Evolutionary conservation across 2,329 filamentous ascomycete species (phyloP).

Genomic region (Parafenestella ontariensis): DNA sequence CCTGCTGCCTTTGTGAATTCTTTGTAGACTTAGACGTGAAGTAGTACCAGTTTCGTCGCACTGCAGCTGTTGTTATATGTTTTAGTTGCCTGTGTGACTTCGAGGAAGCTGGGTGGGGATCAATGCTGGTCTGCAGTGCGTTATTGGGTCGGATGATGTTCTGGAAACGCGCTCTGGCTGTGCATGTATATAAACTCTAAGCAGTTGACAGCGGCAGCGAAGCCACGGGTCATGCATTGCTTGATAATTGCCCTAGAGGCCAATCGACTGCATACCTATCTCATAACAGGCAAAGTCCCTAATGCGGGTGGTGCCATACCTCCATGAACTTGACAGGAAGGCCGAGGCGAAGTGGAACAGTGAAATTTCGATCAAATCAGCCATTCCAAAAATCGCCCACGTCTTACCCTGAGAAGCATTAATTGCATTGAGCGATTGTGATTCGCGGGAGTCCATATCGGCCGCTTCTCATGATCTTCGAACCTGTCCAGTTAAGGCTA

Average conservation of each 20-base stretch:
- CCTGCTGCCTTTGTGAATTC: neutral
- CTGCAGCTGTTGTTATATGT: constrained; percentile 12
- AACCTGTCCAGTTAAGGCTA: constrained; percentile 15
- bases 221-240: constrained; percentile 18
- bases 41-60: constrained; percentile 7
- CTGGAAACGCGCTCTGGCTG: constrained; percentile 2
- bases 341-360: neutral
- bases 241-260: constrained; percentile 23
- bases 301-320: constrained; percentile 10
- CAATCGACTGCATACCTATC: constrained; percentile 11
- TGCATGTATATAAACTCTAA: constrained; percentile 15
- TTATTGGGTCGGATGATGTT: constrained; percentile 1
- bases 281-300: constrained; percentile 18
- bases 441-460: constrained; percentile 10
- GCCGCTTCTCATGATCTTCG: constrained; percentile 20
- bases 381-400: constrained; percentile 5
- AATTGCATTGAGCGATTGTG: constrained; percentile 12
- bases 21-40: neutral
- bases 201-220: constrained; percentile 8
- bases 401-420: constrained; percentile 12
- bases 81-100: constrained; percentile 11
- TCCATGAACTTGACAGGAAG: neutral
- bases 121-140: constrained; percentile 3
- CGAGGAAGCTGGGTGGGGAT: constrained; percentile 7
- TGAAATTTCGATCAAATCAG: neutral